Evolutionary conservation across 2,329 filamentous ascomycete genomes (phyloP).

Genomic region (Lachnellula subtilissima): DNA sequence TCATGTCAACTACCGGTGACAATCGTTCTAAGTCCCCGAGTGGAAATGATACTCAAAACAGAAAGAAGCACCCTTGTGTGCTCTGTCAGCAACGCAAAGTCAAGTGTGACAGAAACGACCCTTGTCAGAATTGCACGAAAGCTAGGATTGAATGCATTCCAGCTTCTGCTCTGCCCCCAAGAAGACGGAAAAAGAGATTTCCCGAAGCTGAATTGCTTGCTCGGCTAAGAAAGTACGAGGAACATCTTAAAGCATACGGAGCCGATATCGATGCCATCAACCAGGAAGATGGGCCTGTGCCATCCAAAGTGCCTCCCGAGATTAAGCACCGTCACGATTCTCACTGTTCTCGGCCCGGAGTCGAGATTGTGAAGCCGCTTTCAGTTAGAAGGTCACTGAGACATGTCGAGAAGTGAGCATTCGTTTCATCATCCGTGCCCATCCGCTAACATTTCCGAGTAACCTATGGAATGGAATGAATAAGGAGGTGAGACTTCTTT

Average conservation of each 20-base stretch:
- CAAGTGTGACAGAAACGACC: conserved; percentile 26
- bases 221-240: conserved; percentile 24
- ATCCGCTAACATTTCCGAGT: conserved; percentile 2
- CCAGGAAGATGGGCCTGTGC: conserved; percentile 1
- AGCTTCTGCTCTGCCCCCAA: conserved; percentile 16
- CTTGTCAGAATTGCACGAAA: conserved; percentile 26
- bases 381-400: conserved; percentile 12
- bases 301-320: neutral
- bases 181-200: conserved; percentile 24
- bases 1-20: neutral
- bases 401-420: conserved; percentile 14
- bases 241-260: conserved; percentile 20
- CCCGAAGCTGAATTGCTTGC: conserved; percentile 27
- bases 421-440: neutral
- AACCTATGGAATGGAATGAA: conserved; percentile 14
- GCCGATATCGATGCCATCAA: conserved; percentile 27
- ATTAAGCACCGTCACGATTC: neutral
- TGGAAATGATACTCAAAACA: neutral
- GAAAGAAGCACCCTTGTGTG: conserved; percentile 20
- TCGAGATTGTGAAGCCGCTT: neutral
- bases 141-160: conserved; percentile 23
- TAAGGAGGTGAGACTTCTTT: conserved; percentile 11
- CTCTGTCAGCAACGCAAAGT: conserved; percentile 28
- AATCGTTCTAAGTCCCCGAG: neutral
- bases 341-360: too few species aligned